Conservation (phyloP, 768 basidiomycete species). For the Psilocybe sp. region DNA sequence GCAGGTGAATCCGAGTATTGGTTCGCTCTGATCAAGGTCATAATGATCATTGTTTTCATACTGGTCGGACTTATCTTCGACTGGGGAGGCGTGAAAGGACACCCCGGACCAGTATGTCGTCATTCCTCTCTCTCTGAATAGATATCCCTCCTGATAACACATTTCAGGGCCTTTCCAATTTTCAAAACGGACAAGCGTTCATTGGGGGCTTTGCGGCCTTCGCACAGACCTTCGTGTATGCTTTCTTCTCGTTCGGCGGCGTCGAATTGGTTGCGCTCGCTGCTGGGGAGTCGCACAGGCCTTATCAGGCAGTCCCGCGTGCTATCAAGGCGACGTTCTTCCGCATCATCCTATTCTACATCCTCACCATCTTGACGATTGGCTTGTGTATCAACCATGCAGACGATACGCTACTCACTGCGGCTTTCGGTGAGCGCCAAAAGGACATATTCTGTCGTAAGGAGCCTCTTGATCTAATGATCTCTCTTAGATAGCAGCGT, state of each 20-base stretch:
- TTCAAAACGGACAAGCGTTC: slow-evolving; percentile 48
- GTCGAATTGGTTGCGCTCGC: slow-evolving; percentile 71
- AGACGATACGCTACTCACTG: slow-evolving; percentile 49
- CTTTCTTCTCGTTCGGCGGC: slow-evolving; percentile 69
- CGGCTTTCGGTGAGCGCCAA: slow-evolving; percentile 40
- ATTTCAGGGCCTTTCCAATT: slow-evolving; percentile 47
- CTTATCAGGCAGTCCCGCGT: slow-evolving; percentile 58
- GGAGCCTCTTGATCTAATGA: neutral
- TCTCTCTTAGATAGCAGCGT: slow-evolving; percentile 40
- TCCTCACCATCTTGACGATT: slow-evolving; percentile 63
- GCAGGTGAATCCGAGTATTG: slow-evolving; percentile 62
- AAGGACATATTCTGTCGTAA: neutral
- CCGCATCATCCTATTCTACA: slow-evolving; percentile 63
- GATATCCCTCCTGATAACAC: slow-evolving; percentile 6
- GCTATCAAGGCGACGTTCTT: slow-evolving; percentile 71
- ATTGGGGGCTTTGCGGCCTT: slow-evolving; percentile 51
- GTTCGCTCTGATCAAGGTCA: slow-evolving; percentile 62
- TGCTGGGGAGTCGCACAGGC: slow-evolving; percentile 66
- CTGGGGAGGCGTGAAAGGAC: slow-evolving; percentile 56
- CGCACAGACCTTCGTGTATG: slow-evolving; percentile 61
- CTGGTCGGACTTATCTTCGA: slow-evolving; percentile 59
- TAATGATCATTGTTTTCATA: slow-evolving; percentile 61
- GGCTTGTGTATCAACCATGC: slow-evolving; percentile 62
- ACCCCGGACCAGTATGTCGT: slow-evolving; percentile 52
- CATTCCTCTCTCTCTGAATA: neutral